These are phyloP conservation scores for Cercospora berteroae DNA, from an alignment of 2,329 filamentous ascomycete species.

Conservation along the genomic window DNA sequence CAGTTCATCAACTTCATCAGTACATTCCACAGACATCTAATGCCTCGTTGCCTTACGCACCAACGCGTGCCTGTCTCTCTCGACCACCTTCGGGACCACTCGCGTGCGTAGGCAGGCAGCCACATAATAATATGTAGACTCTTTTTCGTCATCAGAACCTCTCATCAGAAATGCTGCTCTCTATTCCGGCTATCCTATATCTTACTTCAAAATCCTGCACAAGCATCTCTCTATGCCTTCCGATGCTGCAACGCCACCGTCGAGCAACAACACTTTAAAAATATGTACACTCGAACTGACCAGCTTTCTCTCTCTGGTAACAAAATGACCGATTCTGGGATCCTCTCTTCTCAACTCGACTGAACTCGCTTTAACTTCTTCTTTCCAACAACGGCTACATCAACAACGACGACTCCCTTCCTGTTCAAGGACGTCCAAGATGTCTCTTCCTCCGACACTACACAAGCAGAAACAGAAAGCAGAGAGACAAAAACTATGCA, in stretches of 20 bases:
- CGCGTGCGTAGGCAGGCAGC: background rate
- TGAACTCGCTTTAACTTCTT: background rate
- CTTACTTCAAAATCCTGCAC: too few species aligned
- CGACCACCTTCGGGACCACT: background rate
- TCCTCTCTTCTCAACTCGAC: background rate
- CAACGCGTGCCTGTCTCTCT: background rate
- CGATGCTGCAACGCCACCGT: too few species aligned
- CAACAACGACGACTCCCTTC: background rate
- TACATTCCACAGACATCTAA: too few species aligned
- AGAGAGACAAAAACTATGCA: background rate
- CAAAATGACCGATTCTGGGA: background rate
- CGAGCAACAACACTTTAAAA: too few species aligned
- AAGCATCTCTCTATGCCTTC: too few species aligned
- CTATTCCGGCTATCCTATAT: background rate
- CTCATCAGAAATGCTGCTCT: too few species aligned
- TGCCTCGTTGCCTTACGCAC: too few species aligned
- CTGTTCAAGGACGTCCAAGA: background rate
- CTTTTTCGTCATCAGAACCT: too few species aligned
- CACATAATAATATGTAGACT: too few species aligned
- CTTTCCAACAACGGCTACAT: background rate
- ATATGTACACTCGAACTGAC: too few species aligned
- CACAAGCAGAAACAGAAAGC: background rate
- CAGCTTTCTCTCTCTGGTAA: background rate
- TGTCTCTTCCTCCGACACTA: background rate
- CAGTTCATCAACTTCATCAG: background rate